Base-by-base conservation (phyloP, 257 asterid genomes). In the Gentiana macrophylla region DNA sequence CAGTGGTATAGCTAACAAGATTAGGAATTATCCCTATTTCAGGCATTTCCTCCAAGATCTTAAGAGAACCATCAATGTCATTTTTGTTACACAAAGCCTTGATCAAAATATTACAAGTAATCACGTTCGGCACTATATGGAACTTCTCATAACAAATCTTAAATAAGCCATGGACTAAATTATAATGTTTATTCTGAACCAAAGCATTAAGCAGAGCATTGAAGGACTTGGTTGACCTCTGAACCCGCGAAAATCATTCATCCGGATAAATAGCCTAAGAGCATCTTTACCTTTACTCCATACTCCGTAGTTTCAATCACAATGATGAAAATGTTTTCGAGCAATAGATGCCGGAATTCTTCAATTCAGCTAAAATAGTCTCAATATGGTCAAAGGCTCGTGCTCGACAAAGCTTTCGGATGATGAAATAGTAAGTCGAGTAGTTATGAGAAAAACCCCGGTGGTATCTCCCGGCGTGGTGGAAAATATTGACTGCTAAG, bases 11-110 rank as follows among this genome's bases (percentile, higher is more conserved):
- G 61, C 90, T 91, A 60, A 85, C 90, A 72, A 84, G 94, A 71
- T 87, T 85, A 0, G 98, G 94, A 36, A 83, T 77, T 67, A 91
- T 56, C 13, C 97, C 97, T 90, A 87, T 81, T 37, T 71, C 81
- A 8, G 98, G 97, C 80, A 91, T 91, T 77, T 91, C 98, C 69
- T 83, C 94, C 5, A 91, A 52, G 77, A 91, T 65, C 71, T 69
- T 73, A 52, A 77, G 62, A 4, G 93, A 92, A 76, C 82, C 75
- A 61, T 70, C 77, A 45, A 83, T 55, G 57, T 87, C 90, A 55
- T 66, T 67, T 67, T 83, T 87, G 67, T 77, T 91, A 67, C 98
- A 81, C 62, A 87, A 62, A 32, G 93, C 97, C 69, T 87, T 84
- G 15, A 91, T 53, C 80, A 91, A 57, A 51, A 91, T 84, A 62